Evolutionary conservation across 2,329 filamentous ascomycete species (phyloP), one percentile per base, ranked within the genome.

Genomic region (Aciculosporium take): DNA sequence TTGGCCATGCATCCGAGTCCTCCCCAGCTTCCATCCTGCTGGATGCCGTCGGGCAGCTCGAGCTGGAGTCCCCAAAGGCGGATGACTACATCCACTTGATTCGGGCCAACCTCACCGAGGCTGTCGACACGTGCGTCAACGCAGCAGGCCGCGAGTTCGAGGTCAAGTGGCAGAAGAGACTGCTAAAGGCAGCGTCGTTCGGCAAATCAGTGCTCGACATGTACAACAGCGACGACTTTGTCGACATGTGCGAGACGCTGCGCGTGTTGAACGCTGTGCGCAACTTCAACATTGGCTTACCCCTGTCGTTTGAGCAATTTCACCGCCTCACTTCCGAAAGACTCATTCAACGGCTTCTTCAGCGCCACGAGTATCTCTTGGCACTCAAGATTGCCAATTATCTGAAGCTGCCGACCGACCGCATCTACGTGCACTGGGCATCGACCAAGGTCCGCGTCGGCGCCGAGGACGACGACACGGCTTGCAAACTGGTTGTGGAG

Each of bases 81-180:
- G 91, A 98, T 53, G 91, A 98, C 53, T 89, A 95, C 49, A 95
- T 98, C 43, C 91, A 96, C 56, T 74, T 94, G 2, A 98, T 98
- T 52, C 76, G 86, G 33, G 72, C 84, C 0, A 87, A 81, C 51
- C 72, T 98, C 3, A 86, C 86, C 2, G 88, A 95, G 56, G 91
- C 91, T 2, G 89, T 98, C 1, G 88, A 95, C 58, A 83, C 80
- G 0, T 98, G 91, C 56, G 84, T 98, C 46, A 86, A 84, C 57
- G 91, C 91, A 29, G 87, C 91, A 7, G 91, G 89, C 2, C 81
- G 94, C 45, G 91, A 98, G 59, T 95, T 87, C 57, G 85, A 80
- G 52, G 69, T 81, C 2, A 79, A 89, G 55, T 94, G 88, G 85
- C 91, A 98, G 56, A 98, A 96, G 57, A 79, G 93, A 51, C 69